Evolutionary conservation across 2,329 filamentous ascomycete genomes (phyloP).

Genomic region (Phaeosphaeriaceae sp.): DNA sequence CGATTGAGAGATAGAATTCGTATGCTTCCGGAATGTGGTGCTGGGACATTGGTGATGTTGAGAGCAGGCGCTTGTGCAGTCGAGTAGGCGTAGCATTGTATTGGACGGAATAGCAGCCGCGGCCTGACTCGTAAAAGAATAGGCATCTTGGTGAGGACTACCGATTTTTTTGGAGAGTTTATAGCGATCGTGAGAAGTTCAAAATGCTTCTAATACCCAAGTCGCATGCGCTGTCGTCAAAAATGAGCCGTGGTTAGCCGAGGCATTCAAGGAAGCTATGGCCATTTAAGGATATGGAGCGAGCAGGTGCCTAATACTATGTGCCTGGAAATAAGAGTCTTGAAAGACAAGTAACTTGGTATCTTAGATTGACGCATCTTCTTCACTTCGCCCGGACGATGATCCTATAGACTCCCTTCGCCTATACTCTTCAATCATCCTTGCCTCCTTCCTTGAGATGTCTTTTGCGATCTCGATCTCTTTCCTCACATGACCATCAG

Average conservation of each 20-base stretch:
- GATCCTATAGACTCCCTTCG: not conserved
- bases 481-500: not conserved
- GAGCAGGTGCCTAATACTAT: no score
- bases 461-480: slow-evolving; percentile 1
- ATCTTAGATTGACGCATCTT: no score
- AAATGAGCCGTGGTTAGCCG: slow-evolving; percentile 24
- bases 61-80: slow-evolving; percentile 62
- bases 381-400: no score
- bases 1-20: slow-evolving; percentile 87
- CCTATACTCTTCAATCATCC: slow-evolving; percentile 1
- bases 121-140: slow-evolving; percentile 26
- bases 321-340: no score
- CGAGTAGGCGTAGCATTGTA: slow-evolving; percentile 47
- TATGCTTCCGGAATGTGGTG: slow-evolving; percentile 81
- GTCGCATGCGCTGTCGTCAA: not conserved
- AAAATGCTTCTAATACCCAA: no score
- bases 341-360: no score
- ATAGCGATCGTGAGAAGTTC: no score
- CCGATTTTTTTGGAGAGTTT: no score
- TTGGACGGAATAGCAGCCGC: slow-evolving; percentile 26
- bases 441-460: not conserved
- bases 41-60: slow-evolving; percentile 75
- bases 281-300: not conserved
- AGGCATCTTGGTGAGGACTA: slow-evolving; percentile 25
- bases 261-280: slow-evolving; percentile 6